phyloP scores from a whole-genome alignment of 768 basidiomycete genomes.

The Boletus speciosus region DNA sequence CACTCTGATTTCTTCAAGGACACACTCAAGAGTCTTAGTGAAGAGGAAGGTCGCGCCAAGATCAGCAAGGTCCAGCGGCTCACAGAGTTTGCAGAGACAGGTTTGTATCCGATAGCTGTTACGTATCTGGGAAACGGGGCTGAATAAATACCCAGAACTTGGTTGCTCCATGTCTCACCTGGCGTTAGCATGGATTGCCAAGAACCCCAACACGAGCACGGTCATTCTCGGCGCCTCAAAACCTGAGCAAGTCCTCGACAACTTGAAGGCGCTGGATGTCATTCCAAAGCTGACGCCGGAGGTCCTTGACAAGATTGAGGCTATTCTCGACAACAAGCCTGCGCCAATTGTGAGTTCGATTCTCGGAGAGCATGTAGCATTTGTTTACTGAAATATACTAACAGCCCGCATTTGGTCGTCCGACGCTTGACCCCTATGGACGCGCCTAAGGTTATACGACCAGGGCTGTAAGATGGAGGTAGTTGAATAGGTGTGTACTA shows the following conservation, averaged over 20 bases:
- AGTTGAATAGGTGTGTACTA: not conserved
- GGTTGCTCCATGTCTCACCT: conserved; percentile 46
- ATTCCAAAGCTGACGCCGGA: conserved; percentile 53
- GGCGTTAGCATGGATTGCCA: conserved; percentile 55
- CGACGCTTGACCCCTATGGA: conserved; percentile 27
- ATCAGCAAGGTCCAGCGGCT: conserved; percentile 49
- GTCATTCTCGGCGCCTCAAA: conserved; percentile 49
- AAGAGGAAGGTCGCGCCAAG: conserved; percentile 42
- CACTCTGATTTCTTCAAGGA: conserved; percentile 46
- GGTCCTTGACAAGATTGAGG: conserved; percentile 48
- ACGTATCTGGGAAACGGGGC: not conserved
- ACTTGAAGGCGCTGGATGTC: conserved; percentile 50
- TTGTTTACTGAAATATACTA: conserved; percentile 4
- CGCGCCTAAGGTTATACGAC: conserved; percentile 12
- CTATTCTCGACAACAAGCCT: conserved; percentile 44
- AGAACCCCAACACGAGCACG: conserved; percentile 47
- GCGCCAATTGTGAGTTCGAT: conserved; percentile 24
- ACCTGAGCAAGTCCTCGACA: conserved; percentile 46
- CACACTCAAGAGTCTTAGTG: conserved; percentile 40
- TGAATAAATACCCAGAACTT: conserved; percentile 33
- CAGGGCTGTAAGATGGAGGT: not conserved
- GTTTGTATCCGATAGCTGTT: conserved; percentile 7
- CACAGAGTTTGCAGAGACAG: conserved; percentile 41
- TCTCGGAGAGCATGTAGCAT: not conserved
- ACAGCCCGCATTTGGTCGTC: conserved; percentile 28